Evolutionary conservation across 2,329 filamentous ascomycete species (phyloP).

Genomic region (Plectosphaerella cucumerina): DNA sequence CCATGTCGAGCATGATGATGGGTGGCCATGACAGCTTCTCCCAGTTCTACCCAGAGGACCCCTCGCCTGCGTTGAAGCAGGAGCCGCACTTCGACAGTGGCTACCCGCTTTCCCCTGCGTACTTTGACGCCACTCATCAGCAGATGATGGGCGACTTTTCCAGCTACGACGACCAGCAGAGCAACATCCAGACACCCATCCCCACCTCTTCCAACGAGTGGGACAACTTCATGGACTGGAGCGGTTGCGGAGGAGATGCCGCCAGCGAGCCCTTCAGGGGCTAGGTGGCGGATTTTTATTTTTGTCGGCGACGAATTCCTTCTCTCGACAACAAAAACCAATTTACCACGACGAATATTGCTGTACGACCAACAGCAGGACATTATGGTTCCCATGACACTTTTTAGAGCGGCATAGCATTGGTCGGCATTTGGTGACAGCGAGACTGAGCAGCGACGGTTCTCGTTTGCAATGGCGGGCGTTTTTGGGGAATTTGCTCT

Average conservation of each 20-base stretch:
- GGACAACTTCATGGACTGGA: constrained; percentile 1
- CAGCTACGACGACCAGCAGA: not conserved
- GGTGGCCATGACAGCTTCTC: not conserved
- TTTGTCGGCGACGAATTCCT: too few species aligned
- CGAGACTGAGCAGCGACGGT: too few species aligned
- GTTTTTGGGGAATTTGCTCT: not conserved
- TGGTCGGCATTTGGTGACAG: not conserved
- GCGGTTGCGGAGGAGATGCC: not conserved
- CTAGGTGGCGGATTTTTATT: not conserved
- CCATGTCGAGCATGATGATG: constrained; percentile 11
- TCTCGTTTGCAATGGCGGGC: not conserved
- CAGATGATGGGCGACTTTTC: not conserved
- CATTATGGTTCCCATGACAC: not conserved
- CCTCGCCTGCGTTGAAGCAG: not conserved
- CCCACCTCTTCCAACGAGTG: not conserved
- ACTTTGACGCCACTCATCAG: not conserved
- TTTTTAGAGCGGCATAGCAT: not conserved
- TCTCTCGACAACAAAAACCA: too few species aligned
- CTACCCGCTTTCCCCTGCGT: not conserved
- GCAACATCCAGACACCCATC: not conserved
- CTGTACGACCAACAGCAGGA: constrained; percentile 1
- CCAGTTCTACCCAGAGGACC: not conserved
- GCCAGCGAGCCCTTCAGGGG: not conserved
- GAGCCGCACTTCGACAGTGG: not conserved
- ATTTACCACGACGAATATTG: too few species aligned